A percentile compares a stretch with the other conserved stretches of the same genome.
Conservation (phyloP, 2,329 filamentous ascomycete species). For the Arthrobotrys entomopaga region DNA sequence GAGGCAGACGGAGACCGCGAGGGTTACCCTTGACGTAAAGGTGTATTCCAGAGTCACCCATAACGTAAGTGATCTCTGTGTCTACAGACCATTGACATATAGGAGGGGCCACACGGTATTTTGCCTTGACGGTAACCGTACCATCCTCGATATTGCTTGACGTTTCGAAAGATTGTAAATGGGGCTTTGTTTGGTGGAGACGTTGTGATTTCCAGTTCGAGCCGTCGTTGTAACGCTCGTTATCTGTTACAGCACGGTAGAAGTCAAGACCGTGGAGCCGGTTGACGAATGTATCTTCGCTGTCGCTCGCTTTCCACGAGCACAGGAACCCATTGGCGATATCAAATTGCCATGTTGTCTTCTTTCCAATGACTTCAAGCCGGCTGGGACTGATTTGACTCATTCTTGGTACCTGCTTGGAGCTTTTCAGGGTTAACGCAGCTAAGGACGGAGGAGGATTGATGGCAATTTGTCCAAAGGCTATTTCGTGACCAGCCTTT, state of each 20-base stretch:
- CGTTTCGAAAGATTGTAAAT: constrained; percentile 53
- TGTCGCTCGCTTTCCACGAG: constrained; percentile 2
- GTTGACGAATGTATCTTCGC: background rate
- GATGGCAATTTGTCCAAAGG: constrained; percentile 62
- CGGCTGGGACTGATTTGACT: background rate
- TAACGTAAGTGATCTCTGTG: constrained; percentile 67
- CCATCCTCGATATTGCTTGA: constrained; percentile 58
- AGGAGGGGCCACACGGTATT: constrained; percentile 69
- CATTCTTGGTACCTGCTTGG: constrained; percentile 1
- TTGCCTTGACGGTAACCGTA: constrained; percentile 62
- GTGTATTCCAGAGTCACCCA: constrained; percentile 65
- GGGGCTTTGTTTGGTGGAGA: constrained; percentile 56
- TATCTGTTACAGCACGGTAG: constrained; percentile 74
- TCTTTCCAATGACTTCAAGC: constrained; percentile 1
- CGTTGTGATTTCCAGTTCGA: constrained; percentile 69
- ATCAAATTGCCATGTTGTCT: constrained; percentile 3
- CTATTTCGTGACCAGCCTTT: constrained; percentile 67
- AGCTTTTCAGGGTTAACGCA: background rate
- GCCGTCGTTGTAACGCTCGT: constrained; percentile 69
- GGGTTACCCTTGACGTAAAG: constrained; percentile 66
- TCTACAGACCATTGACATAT: constrained; percentile 71
- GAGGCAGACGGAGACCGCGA: constrained; percentile 65
- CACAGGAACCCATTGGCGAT: constrained; percentile 1
- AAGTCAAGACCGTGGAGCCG: constrained; percentile 65
- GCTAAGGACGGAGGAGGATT: background rate